These are phyloP conservation scores for Colletotrichum sp. DNA, from an alignment of 2,329 filamentous ascomycete genomes.

Conservation along the genomic window DNA sequence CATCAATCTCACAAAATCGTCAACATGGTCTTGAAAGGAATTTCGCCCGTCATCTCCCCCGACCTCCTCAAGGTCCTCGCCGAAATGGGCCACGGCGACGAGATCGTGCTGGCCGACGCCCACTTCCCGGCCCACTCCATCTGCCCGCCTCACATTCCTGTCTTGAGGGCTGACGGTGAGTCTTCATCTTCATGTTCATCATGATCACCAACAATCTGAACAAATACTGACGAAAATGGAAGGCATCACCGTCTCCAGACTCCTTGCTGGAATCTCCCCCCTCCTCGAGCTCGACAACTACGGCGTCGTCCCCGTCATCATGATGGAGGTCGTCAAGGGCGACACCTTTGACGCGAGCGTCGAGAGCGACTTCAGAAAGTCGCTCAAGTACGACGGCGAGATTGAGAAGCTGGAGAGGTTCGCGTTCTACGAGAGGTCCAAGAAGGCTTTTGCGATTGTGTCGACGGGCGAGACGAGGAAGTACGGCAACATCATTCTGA, in stretches of 20 bases:
- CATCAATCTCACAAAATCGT: accelerated
- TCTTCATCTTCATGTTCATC: too few species aligned
- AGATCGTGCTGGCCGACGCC: constrained; percentile 14
- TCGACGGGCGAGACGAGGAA: constrained; percentile 16
- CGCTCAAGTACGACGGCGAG: constrained; percentile 9
- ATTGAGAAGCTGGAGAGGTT: constrained; percentile 18
- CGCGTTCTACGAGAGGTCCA: constrained; percentile 13
- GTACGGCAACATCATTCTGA: constrained; percentile 15
- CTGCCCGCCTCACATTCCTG: constrained; percentile 15
- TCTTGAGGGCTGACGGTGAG: constrained; percentile 13
- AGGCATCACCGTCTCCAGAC: constrained; percentile 17
- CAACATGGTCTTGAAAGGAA: constrained; percentile 10
- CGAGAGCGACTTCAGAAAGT: constrained; percentile 4
- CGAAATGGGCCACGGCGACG: constrained; percentile 17
- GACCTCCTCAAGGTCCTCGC: constrained; percentile 20
- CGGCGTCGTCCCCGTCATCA: constrained; percentile 15
- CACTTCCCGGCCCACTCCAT: constrained; percentile 18
- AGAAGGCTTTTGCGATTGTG: constrained; percentile 10
- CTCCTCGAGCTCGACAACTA: constrained; percentile 17
- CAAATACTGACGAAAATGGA: too few species aligned
- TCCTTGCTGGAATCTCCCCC: constrained; percentile 7
- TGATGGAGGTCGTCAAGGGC: constrained; percentile 20
- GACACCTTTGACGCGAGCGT: constrained; percentile 13
- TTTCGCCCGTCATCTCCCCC: constrained; percentile 15
- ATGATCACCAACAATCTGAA: too few species aligned